Base-by-base conservation (phyloP, 2,329 filamentous ascomycete genomes). In the Exophiala oligosperma region DNA sequence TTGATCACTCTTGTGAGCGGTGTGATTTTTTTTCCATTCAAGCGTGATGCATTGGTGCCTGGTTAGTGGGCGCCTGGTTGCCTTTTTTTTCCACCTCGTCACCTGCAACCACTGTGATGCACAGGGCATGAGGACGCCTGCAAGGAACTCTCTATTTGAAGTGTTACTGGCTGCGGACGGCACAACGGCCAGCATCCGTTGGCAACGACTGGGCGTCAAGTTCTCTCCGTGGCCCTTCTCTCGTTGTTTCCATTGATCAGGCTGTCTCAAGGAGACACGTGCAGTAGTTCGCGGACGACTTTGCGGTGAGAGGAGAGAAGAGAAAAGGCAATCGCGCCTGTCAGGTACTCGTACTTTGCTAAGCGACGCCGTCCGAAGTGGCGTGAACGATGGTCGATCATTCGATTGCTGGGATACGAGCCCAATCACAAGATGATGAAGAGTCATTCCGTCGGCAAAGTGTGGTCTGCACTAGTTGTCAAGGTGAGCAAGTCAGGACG, bases 31-130 rank as follows among this genome's bases (percentile, higher is more conserved):
- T 38, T 52, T 32, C 49, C 26, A 21, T 43, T 46, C 29, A 24
- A 46, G 49, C 47, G 43, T 21, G 51, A 35, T 56, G 54, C 49
- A 46, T 56, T 56, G 54, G 54, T 41, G 54, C 37, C n/a, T 32
- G 38, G 24, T 52, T 56, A 56, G 54, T 37, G 54, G 48, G 46
- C 21, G 40, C 26, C 48, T 51, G 49, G 26, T 43, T 40, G 5
- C 4, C 40, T 11, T 43, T 43, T 43, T 52, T 17, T 40, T 12
- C 9, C 4, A 4, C 12, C 48, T 35, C 32, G 32, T 35, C 32
- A 35, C 32, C 32, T 35, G 32, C 32, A 35, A 35, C 9, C 2
- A 35, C 32, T 35, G 32, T 35, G 32, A 35, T 35, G 32, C 9
- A 35, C 32, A 8, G 32, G 8, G 32, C 32, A 35, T 6, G 17